Evolutionary conservation across 495 filamentous ascomycete species (phyloP), one percentile per base, ranked within the genome.

Genomic region (Halenospora varia): DNA sequence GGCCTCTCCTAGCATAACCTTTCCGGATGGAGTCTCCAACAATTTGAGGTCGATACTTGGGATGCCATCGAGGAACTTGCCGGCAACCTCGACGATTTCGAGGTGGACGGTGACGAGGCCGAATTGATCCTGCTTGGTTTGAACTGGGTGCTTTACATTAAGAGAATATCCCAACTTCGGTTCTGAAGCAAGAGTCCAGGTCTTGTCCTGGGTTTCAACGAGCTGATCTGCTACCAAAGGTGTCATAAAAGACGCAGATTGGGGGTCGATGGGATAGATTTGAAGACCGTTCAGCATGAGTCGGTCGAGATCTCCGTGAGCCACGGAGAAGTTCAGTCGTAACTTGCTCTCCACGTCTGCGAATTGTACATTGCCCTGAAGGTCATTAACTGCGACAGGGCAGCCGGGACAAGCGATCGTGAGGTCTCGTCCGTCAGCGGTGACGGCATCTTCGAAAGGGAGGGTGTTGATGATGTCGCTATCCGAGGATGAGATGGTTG

Each of bases 61-160:
- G 45, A 82, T 70, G n/a, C 67, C 67, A n/a, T 71, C 57, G 39
- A 81, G 53, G 35, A 77, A 75, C 19, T 59, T 53, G 41, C 65
- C 57, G 40, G 74, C 79, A n/a, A 82, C 71, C 56, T 78, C 73
- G 42, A 81, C 62, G 51, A 83, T 74, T 58, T 76, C 71, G 11
- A 82, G 54, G 46, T 79, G 71, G 25, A 82, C 47, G 22, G 64
- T 57, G 55, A 81, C 61, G 10, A 77, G 62, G 46, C 77, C 69
- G 20, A 77, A 46, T 9, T 66, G 46, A 35, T 68, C 62, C 35
- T 70, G 61, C 39, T 64, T 56, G 19, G 56, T 57, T 6, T 25
- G 6, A 10, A 44, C 48, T 4, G 58, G 54, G 10, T 54, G 54
- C n/a, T 25, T 29, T 25, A 60, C 47, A 20, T 39, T 57, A 10